Evolutionary conservation across 1,284 basidiomycete genomes (phyloP), one percentile per base, ranked within the genome.

Genomic region (Cutaneotrichosporon arboriforme): DNA sequence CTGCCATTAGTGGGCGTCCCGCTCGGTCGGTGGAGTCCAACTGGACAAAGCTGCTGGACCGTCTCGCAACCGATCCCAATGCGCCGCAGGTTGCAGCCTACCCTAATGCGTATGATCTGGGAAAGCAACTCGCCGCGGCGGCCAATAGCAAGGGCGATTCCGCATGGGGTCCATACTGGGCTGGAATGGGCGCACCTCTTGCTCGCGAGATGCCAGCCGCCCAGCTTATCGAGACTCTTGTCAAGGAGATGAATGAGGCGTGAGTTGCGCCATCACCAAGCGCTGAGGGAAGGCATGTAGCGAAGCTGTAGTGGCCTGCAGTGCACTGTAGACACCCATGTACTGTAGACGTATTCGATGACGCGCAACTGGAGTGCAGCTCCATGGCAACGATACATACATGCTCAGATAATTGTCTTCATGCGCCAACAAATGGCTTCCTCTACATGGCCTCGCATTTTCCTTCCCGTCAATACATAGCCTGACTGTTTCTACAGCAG

Each of bases 131-230:
- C 15, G 48, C 65, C 46, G 63, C 63, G 4, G 59, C 60, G 4
- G 70, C 68, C 1, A 67, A 65, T 50, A 48, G 42, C 12, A 62
- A 58, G 46, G 67, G 65, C 1, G 65, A 68, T 18, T 37, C 45
- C 22, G 60, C 62, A 1, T 72, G 54, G 46, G 70, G 66, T 20
- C 65, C 65, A 3, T 61, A 63, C 35, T 72, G 70, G 70, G 64
- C 70, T 2, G 70, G 70, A 5, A 59, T 64, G 43, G 68, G 63
- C 0, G 64, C 64, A 4, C 52, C 61, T 1, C 45, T 60, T 21
- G 54, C 56, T 7, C 55, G 69, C 41, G 23, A 45, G 20, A 60
- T 67, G 63, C 54, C 52, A 2, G 67, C 67, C 0, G 59, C 46
- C 1, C 58, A 68, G 46, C 49, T 67, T 14, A 53, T 65, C 8